Conservation (phyloP, 176 grass and related monocot genomes). For the Musa schizocarpa region DNA sequence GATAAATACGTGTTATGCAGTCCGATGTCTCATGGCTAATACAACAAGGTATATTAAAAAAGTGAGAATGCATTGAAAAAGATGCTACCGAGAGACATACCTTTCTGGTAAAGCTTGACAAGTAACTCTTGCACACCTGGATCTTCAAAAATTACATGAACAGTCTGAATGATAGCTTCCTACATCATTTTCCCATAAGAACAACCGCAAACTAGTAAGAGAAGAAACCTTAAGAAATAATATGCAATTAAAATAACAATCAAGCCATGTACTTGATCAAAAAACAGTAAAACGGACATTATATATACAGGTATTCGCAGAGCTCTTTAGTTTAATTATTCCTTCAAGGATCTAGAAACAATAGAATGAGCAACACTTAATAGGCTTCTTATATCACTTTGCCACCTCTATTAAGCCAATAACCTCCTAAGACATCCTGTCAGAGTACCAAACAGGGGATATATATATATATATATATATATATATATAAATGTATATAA, state of each 20-base stretch:
- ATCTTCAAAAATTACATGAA: slow-evolving; percentile 94
- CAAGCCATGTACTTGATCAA: not conserved
- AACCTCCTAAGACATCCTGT: no score
- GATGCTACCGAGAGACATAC: slow-evolving; percentile 20
- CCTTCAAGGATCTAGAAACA: not conserved
- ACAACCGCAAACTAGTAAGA: slow-evolving; percentile 5
- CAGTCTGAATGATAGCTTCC: slow-evolving; percentile 83
- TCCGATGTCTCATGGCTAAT: not conserved
- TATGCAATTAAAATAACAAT: not conserved
- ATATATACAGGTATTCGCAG: not conserved
- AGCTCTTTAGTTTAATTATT: not conserved
- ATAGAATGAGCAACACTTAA: not conserved
- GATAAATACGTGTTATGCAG: not conserved
- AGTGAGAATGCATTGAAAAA: not conserved
- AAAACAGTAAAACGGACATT: not conserved
- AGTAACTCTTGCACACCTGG: slow-evolving; percentile 92
- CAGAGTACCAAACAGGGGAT: no score
- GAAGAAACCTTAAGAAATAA: not conserved
- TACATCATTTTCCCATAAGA: slow-evolving; percentile 29
- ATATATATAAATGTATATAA: no score
- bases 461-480: no score
- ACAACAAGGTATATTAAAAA: not conserved
- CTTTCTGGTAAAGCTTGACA: slow-evolving; percentile 87
- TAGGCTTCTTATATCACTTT: not conserved
- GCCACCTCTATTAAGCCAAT: no score